Base-by-base conservation (phyloP, 106 monocot genomes). In the Dioscorea zingiberensis region DNA sequence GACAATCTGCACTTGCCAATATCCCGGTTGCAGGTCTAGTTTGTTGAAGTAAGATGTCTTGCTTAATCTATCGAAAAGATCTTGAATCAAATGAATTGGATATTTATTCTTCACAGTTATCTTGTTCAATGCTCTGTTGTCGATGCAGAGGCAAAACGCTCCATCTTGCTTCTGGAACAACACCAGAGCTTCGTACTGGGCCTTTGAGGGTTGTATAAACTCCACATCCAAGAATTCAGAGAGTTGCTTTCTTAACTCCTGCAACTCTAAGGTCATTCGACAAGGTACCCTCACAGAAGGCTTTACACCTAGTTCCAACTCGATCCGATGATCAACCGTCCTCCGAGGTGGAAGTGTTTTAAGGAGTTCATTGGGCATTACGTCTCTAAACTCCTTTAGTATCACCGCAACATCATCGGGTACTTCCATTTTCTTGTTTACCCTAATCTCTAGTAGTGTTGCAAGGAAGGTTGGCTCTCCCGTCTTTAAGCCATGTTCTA, bases 281-380 rank as follows among this genome's bases (percentile, higher is more conserved):
- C 48, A 53, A 13, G 65, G 17, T 2, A 26, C 3, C 15, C 18
- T 7, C 9, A 26, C 27, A 27, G 1, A 26, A 11, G 27, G 27
- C 15, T 18, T 27, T 3, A 3, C 22, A 8, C 44, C 5, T 0
- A 3, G 26, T 14, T 2, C 17, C 26, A 65, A 28, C 51, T 65
- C 65, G 17, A 65, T 65, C 27, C 17, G n/a, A 24, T 63, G 63
- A 24, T 63, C 63, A 19, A 63, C 38, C 10, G 29, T 29, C 18
- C 19, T 6, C 11, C 19, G 22, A 32, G 38, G 38, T 1, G 61
- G 14, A 1, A 62, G 7, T 1, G 1, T 2, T 38, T 44, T 16
- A 1, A 13, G 38, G 10, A 62, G 9, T 32, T 62, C n/a, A 9
- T 1, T 13, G 5, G 61, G 61, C 61, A 62, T 62, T 3, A 62